Conservation (phyloP, 768 basidiomycete genomes). For the Imleria badia region DNA sequence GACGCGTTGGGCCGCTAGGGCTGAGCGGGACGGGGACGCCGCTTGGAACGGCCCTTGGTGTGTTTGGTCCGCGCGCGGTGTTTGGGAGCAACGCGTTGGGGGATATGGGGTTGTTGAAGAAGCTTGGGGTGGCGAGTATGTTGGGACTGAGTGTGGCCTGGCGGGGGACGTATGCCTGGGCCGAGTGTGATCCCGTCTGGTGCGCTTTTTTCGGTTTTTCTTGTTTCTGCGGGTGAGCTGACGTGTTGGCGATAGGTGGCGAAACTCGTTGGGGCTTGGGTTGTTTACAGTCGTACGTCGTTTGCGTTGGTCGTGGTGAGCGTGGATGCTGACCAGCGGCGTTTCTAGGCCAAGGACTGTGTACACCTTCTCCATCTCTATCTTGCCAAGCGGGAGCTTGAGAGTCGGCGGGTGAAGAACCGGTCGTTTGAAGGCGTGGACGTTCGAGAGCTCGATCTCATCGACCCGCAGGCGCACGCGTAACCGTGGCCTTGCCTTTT, state of each 20-base stretch:
- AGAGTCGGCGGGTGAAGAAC: conserved; percentile 65
- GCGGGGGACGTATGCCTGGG: conserved; percentile 61
- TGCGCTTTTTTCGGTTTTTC: conserved; percentile 21
- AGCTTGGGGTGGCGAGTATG: conserved; percentile 28
- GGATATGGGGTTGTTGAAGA: conserved; percentile 20
- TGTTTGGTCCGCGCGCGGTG: conserved; percentile 14
- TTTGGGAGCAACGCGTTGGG: conserved; percentile 15
- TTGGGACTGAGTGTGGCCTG: conserved; percentile 48
- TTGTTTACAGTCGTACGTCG: conserved; percentile 61
- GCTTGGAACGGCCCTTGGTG: not conserved
- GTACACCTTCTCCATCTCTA: conserved; percentile 66
- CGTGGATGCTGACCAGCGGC: not conserved
- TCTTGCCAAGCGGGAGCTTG: conserved; percentile 69
- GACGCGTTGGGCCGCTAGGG: conserved; percentile 17
- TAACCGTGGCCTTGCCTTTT: not conserved
- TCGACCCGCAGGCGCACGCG: conserved; percentile 33
- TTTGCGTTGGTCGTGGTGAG: not conserved
- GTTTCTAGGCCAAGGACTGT: conserved; percentile 60
- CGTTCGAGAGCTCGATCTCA: conserved; percentile 60
- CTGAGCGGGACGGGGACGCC: conserved; percentile 9
- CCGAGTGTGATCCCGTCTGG: conserved; percentile 75
- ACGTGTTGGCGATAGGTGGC: conserved; percentile 42
- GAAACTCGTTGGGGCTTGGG: conserved; percentile 67
- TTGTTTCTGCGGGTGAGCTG: not conserved
- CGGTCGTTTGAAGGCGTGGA: conserved; percentile 77